These are phyloP conservation scores for Candida parachauliodes DNA, from an alignment of 805 yeast species.

Conservation along the genomic window DNA sequence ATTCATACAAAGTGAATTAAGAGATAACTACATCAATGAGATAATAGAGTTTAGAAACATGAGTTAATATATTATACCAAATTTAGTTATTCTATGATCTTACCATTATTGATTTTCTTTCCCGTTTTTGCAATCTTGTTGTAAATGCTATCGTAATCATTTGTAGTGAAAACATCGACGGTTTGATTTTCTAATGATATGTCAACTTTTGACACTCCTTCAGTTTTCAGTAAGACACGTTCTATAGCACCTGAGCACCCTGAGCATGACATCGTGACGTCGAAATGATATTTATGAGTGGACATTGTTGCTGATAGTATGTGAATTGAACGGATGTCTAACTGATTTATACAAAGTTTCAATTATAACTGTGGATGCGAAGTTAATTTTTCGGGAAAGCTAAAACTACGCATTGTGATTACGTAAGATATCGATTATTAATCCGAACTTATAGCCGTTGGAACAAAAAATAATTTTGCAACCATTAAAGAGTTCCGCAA, in stretches of 20 bases:
- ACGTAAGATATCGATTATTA: too few relatives aligned
- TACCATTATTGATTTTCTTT: conserved; percentile 71
- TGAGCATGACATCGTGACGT: conserved; percentile 82
- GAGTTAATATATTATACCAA: conserved; percentile 7
- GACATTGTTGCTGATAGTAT: conserved; percentile 3
- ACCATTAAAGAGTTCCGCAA: too few relatives aligned
- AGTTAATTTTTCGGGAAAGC: neutral
- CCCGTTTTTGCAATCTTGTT: conserved; percentile 87
- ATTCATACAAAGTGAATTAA: conserved; percentile 44
- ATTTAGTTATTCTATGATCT: conserved; percentile 42
- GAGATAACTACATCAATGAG: conserved; percentile 44
- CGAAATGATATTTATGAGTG: conserved; percentile 66
- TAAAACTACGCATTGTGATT: conserved; percentile 2
- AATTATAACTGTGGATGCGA: conserved; percentile 1
- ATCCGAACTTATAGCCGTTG: too few relatives aligned
- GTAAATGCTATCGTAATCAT: conserved; percentile 72
- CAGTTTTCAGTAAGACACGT: conserved; percentile 64
- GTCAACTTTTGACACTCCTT: conserved; percentile 70
- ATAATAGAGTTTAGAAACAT: conserved; percentile 41
- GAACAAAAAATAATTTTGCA: too few relatives aligned
- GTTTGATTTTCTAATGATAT: conserved; percentile 77
- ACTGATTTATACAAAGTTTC: neutral
- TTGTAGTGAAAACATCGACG: conserved; percentile 68
- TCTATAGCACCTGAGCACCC: conserved; percentile 88
- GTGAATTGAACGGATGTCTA: neutral